Conservation (phyloP, 2,329 filamentous ascomycete genomes). For the Ceratocystis alfenasii region DNA sequence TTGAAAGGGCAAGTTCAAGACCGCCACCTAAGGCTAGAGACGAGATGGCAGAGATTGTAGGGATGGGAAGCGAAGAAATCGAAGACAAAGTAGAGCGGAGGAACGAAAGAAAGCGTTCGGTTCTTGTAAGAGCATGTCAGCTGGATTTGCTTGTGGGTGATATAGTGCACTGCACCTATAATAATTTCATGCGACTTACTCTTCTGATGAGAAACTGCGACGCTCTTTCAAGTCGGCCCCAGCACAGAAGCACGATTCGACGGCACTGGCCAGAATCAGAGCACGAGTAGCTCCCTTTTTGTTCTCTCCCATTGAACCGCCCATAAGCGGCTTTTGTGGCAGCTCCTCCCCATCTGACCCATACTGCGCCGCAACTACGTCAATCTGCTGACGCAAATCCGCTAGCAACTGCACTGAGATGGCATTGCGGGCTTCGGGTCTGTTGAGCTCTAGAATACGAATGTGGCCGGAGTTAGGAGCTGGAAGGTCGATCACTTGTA, state of each 20-base stretch:
- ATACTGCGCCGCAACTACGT: slow-evolving; percentile 55
- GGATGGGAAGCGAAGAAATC: slow-evolving; percentile 66
- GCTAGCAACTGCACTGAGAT: slow-evolving; percentile 69
- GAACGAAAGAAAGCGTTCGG: slow-evolving; percentile 60
- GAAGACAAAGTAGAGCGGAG: slow-evolving; percentile 65
- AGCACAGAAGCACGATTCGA: slow-evolving; percentile 83
- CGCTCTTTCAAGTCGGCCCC: slow-evolving; percentile 92
- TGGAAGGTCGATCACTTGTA: slow-evolving; percentile 63
- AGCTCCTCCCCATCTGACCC: slow-evolving; percentile 47
- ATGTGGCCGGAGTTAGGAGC: slow-evolving; percentile 74
- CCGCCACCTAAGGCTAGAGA: slow-evolving; percentile 84
- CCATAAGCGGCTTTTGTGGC: slow-evolving; percentile 32
- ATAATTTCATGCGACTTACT: slow-evolving; percentile 43
- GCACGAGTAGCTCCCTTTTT: slow-evolving; percentile 56
- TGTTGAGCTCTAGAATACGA: slow-evolving; percentile 76
- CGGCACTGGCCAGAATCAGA: slow-evolving; percentile 69
- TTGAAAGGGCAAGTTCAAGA: slow-evolving; percentile 81
- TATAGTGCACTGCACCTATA: background rate
- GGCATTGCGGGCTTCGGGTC: slow-evolving; percentile 76
- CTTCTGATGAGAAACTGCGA: slow-evolving; percentile 58
- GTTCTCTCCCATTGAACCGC: slow-evolving; percentile 35
- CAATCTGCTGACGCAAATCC: slow-evolving; percentile 59
- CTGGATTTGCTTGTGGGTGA: background rate
- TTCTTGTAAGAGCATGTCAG: slow-evolving; percentile 40
- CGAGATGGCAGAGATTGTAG: slow-evolving; percentile 78